phyloP scores from a whole-genome alignment of 2,329 filamentous ascomycete species.

The Trichoderma oligosporum region DNA sequence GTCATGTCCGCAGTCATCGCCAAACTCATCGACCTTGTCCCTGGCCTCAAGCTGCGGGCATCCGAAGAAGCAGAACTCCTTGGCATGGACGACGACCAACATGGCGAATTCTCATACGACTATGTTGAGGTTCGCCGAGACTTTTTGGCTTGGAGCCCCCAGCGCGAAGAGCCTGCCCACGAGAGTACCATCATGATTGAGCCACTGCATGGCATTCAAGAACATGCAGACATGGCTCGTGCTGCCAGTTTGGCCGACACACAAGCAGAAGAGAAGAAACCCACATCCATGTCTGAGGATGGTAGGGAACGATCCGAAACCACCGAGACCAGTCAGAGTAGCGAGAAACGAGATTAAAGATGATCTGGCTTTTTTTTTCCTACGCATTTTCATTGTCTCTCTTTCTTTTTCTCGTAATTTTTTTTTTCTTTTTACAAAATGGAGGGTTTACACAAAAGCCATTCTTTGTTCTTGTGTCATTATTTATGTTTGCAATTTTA shows the following conservation, averaged over 20 bases:
- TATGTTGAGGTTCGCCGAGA: constrained; percentile 86
- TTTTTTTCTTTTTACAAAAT: not conserved
- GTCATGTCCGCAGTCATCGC: constrained; percentile 70
- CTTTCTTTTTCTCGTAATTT: not conserved
- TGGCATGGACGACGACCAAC: constrained; percentile 86
- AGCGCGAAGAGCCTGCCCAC: constrained; percentile 60
- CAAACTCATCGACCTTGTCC: constrained; percentile 69
- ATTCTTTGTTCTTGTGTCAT: constrained; percentile 8
- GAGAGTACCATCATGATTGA: constrained; percentile 53
- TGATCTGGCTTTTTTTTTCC: no score
- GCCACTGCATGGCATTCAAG: constrained; percentile 68
- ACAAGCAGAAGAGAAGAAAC: constrained; percentile 24
- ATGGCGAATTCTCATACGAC: constrained; percentile 86
- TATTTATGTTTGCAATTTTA: not conserved
- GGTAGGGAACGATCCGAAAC: not conserved
- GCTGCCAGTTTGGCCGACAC: constrained; percentile 29
- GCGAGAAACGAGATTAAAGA: constrained; percentile 11
- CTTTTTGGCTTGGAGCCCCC: constrained; percentile 83
- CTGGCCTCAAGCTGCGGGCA: constrained; percentile 74
- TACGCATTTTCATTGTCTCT: not conserved
- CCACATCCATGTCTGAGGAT: constrained; percentile 1
- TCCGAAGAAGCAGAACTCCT: constrained; percentile 79
- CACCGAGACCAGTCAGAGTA: not conserved
- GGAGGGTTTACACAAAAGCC: constrained; percentile 11
- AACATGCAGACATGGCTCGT: constrained; percentile 50